Conservation (phyloP, 75 land plant species). For the Cupressus sempervirens region DNA sequence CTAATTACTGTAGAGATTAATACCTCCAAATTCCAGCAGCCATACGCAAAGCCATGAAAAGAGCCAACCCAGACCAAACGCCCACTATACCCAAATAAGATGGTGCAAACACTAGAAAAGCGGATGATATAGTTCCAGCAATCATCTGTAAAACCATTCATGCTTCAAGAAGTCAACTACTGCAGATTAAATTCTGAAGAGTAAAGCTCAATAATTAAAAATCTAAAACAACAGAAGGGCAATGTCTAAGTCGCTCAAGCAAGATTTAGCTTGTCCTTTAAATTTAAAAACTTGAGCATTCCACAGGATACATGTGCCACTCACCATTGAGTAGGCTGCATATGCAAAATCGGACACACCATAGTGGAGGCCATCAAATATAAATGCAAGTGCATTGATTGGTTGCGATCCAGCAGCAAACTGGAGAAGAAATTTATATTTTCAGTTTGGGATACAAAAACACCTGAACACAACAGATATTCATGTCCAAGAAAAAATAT, state of each 20-base stretch:
- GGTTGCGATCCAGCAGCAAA: conserved; percentile 91
- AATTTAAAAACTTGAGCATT: neutral
- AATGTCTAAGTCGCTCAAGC: neutral
- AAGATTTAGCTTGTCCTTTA: neutral
- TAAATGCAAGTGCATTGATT: conserved; percentile 83
- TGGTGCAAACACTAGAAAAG: conserved; percentile 60
- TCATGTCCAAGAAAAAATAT: conserved; percentile 11
- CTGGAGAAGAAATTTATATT: conserved; percentile 30
- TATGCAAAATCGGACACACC: conserved; percentile 89
- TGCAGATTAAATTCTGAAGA: neutral
- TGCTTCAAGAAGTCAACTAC: neutral
- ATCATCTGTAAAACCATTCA: conserved; percentile 50
- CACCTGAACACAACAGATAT: conserved; percentile 13
- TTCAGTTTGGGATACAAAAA: neutral
- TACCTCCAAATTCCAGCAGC: conserved; percentile 80
- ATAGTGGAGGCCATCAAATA: conserved; percentile 92
- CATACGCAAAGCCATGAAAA: conserved; percentile 80
- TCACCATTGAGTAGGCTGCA: conserved; percentile 82
- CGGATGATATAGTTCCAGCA: conserved; percentile 59
- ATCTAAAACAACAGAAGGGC: neutral
- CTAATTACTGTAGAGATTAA: neutral
- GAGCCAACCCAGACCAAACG: conserved; percentile 84
- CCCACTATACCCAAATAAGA: conserved; percentile 61
- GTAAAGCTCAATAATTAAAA: neutral
- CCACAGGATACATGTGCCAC: neutral